A percentile compares a stretch with the other conserved stretches of the same genome.
phyloP scores from a whole-genome alignment of 2,329 filamentous ascomycete species.

The Conoideocrella luteorostrata region DNA sequence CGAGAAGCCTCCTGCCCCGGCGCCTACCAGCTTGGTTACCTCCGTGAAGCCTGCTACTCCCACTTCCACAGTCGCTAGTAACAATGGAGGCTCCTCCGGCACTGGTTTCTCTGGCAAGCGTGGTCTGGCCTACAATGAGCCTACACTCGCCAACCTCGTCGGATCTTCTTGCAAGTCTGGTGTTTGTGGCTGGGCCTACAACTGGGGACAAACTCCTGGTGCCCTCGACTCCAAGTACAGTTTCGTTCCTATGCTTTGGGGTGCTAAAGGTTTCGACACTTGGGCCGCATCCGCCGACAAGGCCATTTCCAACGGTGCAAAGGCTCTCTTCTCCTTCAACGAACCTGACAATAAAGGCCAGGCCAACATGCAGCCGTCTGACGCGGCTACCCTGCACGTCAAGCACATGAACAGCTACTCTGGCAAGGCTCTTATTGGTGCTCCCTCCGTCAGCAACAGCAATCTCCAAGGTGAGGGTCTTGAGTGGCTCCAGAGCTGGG shows the following conservation, averaged over 20 bases:
- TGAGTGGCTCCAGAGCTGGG: conserved; percentile 25
- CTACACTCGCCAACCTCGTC: conserved; percentile 46
- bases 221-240: conserved; percentile 39
- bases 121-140: conserved; percentile 62
- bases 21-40: conserved; percentile 18
- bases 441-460: conserved; percentile 59
- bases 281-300: conserved; percentile 46
- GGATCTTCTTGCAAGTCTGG: conserved; percentile 25
- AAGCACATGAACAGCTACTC: conserved; percentile 49
- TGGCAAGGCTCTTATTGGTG: conserved; percentile 47
- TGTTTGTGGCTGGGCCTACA: conserved; percentile 57
- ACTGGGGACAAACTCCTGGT: conserved; percentile 52
- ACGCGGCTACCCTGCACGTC: conserved; percentile 47
- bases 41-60: conserved; percentile 16
- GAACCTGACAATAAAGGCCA: conserved; percentile 60
- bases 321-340: conserved; percentile 62
- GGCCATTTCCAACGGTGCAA: conserved; percentile 48
- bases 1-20: conserved; percentile 1
- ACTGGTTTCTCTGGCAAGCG: conserved; percentile 43
- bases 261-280: conserved; percentile 36
- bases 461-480: conserved; percentile 42
- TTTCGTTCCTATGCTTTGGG: conserved; percentile 66
- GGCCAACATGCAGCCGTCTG: conserved; percentile 47
- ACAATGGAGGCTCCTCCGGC: conserved; percentile 6
- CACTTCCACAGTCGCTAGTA: conserved; percentile 5